Conservation (phyloP, 2,329 filamentous ascomycete species). For the Leptoxyphium fumago region DNA sequence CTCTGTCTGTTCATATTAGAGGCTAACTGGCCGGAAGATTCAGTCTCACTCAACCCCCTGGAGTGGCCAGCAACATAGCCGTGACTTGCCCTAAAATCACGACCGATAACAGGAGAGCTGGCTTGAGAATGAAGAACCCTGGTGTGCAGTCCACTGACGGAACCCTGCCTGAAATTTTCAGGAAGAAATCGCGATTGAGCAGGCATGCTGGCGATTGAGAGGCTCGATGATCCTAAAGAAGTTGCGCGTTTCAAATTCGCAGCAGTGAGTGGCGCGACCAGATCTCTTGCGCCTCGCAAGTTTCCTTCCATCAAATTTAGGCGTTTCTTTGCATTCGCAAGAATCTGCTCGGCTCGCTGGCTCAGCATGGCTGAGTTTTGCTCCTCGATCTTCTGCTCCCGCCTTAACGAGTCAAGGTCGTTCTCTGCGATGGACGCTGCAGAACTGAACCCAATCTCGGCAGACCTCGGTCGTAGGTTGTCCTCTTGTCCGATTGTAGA, state of each 20-base stretch:
- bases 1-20: constrained; percentile 8
- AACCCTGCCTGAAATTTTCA: constrained; percentile 9
- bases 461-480: neutral
- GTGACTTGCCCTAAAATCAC: constrained; percentile 22
- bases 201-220: neutral
- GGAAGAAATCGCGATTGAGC: constrained; percentile 6
- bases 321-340: constrained; percentile 81
- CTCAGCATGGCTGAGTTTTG: constrained; percentile 64
- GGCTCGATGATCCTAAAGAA: constrained; percentile 14
- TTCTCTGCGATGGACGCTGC: neutral
- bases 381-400: constrained; percentile 26
- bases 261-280: constrained; percentile 21
- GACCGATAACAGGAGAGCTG: constrained; percentile 16
- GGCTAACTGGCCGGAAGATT: constrained; percentile 25
- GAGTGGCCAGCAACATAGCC: constrained; percentile 26
- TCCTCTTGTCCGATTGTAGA: neutral
- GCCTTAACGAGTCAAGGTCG: constrained; percentile 6
- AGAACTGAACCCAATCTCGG: neutral
- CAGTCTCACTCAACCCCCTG: constrained; percentile 48
- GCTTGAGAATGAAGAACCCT: constrained; percentile 13
- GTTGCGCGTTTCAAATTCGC: constrained; percentile 24
- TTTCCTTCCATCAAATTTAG: constrained; percentile 92
- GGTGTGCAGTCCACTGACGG: neutral
- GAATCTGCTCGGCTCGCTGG: constrained; percentile 72
- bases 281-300: constrained; percentile 54